These are phyloP conservation scores for Alloteropsis semialata DNA, from an alignment of 176 grass and related monocot genomes.

Conservation along the genomic window DNA sequence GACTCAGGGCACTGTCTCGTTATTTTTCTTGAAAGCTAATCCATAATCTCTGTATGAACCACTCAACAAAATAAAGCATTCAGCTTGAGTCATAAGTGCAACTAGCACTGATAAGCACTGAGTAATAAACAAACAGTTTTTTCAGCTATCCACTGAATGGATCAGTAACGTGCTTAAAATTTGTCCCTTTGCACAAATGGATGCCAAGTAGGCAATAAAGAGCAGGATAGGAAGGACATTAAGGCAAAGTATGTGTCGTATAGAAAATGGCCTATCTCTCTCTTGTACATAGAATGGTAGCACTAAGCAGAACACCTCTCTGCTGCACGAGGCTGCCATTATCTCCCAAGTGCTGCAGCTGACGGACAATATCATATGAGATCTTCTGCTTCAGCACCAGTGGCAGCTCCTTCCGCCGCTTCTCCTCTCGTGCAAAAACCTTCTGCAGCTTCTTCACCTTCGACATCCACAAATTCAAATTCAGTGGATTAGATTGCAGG, in stretches of 20 bases:
- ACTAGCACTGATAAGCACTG: not conserved
- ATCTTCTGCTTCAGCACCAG: conserved; percentile 67
- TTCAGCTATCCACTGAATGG: not conserved
- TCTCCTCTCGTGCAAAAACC: conserved; percentile 45
- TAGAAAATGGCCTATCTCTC: not conserved
- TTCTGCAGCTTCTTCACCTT: conserved; percentile 75
- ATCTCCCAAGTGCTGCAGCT: conserved; percentile 43
- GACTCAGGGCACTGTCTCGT: not conserved
- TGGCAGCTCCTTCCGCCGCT: conserved; percentile 55
- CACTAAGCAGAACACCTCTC: conserved; percentile 45
- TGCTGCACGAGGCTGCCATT: conserved; percentile 46
- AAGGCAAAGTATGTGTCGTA: not conserved
- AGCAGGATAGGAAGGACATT: not conserved
- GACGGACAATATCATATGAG: conserved; percentile 52
- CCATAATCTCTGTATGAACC: not conserved
- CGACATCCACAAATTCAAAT: not conserved
- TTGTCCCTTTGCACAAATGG: not conserved
- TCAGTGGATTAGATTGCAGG: not conserved
- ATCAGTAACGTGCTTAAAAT: conserved; percentile 3
- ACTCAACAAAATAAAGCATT: conserved; percentile 3
- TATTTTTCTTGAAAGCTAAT: not conserved
- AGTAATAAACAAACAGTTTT: not conserved
- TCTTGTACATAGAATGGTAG: not conserved
- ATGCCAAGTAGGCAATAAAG: not conserved
- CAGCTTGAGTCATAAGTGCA: not conserved